Evolutionary conservation across 1,139 yeast genomes (phyloP).

Genomic region (Debaryomyces robertsiae): DNA sequence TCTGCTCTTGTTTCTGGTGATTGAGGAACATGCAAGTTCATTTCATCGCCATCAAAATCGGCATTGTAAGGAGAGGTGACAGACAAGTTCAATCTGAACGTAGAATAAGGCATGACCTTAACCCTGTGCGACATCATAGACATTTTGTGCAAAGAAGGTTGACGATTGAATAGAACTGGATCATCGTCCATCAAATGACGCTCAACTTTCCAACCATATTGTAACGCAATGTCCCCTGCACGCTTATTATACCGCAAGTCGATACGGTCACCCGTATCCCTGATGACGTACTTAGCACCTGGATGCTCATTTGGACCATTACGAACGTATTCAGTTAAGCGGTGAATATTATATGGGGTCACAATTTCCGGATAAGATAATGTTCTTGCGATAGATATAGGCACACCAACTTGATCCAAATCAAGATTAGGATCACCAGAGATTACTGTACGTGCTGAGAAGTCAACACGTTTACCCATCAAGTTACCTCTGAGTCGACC

Average conservation of each 20-base stretch:
- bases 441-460: slow-evolving; percentile 98
- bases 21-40: slow-evolving; percentile 99
- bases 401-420: slow-evolving; percentile 98
- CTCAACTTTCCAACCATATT: slow-evolving; percentile 99
- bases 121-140: slow-evolving; percentile 99
- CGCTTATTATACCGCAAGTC: slow-evolving; percentile 95
- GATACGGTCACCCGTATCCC: slow-evolving; percentile 98
- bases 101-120: slow-evolving; percentile 97
- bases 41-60: slow-evolving; percentile 99
- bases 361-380: slow-evolving; percentile 96
- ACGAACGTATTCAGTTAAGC: slow-evolving; percentile 87
- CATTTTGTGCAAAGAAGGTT: slow-evolving; percentile 98
- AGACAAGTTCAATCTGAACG: slow-evolving; percentile 93
- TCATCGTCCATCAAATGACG: slow-evolving; percentile 97
- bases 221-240: slow-evolving; percentile 97
- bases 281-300: slow-evolving; percentile 96
- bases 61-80: slow-evolving; percentile 99
- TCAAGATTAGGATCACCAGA: slow-evolving; percentile 99
- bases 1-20: slow-evolving; percentile 98
- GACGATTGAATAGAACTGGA: slow-evolving; percentile 97
- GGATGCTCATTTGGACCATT: slow-evolving; percentile 99
- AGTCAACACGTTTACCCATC: slow-evolving; percentile 99
- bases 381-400: slow-evolving; percentile 93
- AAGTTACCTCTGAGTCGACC: slow-evolving; percentile 98
- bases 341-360: slow-evolving; percentile 94